Evolutionary conservation across 495 filamentous ascomycete genomes (phyloP).

Genomic region (Echria macrotheca): DNA sequence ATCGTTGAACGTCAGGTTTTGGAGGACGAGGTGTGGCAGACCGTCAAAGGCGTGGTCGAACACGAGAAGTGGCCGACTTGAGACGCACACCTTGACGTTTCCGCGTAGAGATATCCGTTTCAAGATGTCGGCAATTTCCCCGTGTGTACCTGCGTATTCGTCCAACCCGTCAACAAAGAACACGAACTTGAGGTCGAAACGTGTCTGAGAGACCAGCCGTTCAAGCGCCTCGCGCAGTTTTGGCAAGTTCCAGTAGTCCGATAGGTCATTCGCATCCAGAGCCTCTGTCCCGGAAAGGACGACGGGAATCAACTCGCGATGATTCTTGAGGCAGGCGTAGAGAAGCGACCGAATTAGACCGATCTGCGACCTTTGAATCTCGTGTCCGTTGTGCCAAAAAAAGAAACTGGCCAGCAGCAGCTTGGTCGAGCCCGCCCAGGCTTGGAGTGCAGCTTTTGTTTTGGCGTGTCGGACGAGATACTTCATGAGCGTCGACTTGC

Average conservation of each 20-base stretch:
- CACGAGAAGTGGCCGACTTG: background rate
- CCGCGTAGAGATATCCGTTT: background rate
- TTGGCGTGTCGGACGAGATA: conserved; percentile 1
- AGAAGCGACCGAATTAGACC: conserved; percentile 1
- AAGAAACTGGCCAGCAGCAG: background rate
- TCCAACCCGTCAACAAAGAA: conserved; percentile 3
- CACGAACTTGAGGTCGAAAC: conserved; percentile 1
- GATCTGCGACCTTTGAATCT: background rate
- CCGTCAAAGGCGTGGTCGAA: background rate
- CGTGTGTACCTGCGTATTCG: background rate
- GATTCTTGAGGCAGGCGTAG: background rate
- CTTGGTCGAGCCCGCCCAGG: background rate
- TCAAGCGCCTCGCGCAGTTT: background rate
- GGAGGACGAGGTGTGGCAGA: background rate
- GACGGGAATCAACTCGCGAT: background rate
- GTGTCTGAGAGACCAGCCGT: background rate
- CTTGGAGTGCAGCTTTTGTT: background rate
- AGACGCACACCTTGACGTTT: conserved; percentile 4
- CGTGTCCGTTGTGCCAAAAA: conserved; percentile 2
- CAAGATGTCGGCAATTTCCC: background rate
- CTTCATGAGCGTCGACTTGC: conserved; percentile 4
- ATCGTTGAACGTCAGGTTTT: conserved; percentile 1
- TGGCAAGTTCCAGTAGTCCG: background rate
- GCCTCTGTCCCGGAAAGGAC: background rate
- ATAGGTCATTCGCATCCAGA: background rate